Percentiles rank a stretch among this genome's conserved stretches.
Evolutionary conservation across 2,329 filamentous ascomycete genomes (phyloP).

Genomic region (Colletotrichum eremochloae): DNA sequence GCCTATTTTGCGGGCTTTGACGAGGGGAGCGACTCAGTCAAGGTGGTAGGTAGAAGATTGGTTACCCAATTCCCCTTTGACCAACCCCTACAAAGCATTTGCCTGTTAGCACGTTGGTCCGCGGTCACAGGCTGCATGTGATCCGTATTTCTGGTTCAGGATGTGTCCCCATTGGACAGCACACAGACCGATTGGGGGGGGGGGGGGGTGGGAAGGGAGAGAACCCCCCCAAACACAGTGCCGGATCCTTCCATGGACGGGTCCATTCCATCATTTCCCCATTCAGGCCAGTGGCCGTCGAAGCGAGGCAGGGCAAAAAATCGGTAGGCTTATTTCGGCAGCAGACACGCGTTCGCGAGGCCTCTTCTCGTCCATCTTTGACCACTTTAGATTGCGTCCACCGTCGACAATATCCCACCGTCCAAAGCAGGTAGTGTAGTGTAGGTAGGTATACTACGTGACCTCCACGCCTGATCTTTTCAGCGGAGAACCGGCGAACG

Average conservation of each 20-base stretch:
- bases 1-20: constrained; percentile 21
- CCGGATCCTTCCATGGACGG: constrained; percentile 1
- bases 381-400: constrained; percentile 15
- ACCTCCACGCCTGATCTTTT: not conserved
- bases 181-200: not conserved
- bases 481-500: not conserved
- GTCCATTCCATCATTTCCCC: constrained; percentile 30
- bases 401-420: constrained; percentile 1
- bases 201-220: not conserved
- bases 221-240: constrained; percentile 37
- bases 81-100: constrained; percentile 1
- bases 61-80: not conserved
- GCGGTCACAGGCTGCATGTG: constrained; percentile 4
- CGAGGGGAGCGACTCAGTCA: constrained; percentile 8
- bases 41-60: constrained; percentile 1
- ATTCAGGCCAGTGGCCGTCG: constrained; percentile 27
- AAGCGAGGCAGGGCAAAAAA: not conserved
- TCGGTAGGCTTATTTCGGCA: constrained; percentile 4
- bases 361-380: constrained; percentile 4
- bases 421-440: not conserved
- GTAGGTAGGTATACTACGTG: not conserved
- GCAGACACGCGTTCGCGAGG: constrained; percentile 1
- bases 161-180: constrained; percentile 8
- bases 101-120: constrained; percentile 21
- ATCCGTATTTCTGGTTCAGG: constrained; percentile 3